Evolutionary conservation across 371 early-diverging fungal genomes (phyloP).

Genomic region (Basidiobolus meristosporus): DNA sequence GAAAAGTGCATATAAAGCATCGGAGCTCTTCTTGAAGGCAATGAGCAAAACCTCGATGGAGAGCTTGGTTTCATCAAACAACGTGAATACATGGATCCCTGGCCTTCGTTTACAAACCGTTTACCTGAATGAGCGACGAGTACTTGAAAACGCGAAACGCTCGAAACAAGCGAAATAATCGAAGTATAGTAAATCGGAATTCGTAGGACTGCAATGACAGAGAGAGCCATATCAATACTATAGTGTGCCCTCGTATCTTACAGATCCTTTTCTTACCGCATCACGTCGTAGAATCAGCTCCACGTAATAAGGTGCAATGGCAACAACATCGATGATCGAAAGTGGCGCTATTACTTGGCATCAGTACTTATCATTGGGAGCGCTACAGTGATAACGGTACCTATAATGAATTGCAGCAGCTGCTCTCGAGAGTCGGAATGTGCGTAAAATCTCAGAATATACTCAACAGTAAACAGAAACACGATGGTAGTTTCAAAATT

Average conservation of each 20-base stretch:
- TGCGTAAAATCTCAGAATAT: constrained; percentile 39
- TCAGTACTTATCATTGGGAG: not conserved
- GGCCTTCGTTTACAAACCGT: too few relatives aligned
- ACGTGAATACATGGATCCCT: too few relatives aligned
- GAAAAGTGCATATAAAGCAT: constrained; percentile 56
- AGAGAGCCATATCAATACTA: not conserved
- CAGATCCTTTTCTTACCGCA: constrained; percentile 20
- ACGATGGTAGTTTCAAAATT: constrained; percentile 58
- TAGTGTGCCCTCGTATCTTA: too few relatives aligned
- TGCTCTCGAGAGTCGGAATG: constrained; percentile 40
- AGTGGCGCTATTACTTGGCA: constrained; percentile 29
- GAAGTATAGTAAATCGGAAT: constrained; percentile 66
- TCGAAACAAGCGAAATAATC: constrained; percentile 58
- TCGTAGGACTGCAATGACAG: constrained; percentile 32
- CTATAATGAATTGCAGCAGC: constrained; percentile 19
- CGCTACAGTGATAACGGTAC: constrained; percentile 5
- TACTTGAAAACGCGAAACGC: constrained; percentile 72
- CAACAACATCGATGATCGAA: constrained; percentile 57
- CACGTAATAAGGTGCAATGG: constrained; percentile 65
- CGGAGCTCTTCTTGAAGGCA: constrained; percentile 55
- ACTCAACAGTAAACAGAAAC: constrained; percentile 57
- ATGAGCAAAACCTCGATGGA: constrained; percentile 76
- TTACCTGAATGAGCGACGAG: constrained; percentile 29
- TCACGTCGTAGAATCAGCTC: constrained; percentile 45
- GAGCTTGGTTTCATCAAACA: constrained; percentile 24